Base-by-base conservation (phyloP, 257 asterid species). In the Leonotis leonurus region DNA sequence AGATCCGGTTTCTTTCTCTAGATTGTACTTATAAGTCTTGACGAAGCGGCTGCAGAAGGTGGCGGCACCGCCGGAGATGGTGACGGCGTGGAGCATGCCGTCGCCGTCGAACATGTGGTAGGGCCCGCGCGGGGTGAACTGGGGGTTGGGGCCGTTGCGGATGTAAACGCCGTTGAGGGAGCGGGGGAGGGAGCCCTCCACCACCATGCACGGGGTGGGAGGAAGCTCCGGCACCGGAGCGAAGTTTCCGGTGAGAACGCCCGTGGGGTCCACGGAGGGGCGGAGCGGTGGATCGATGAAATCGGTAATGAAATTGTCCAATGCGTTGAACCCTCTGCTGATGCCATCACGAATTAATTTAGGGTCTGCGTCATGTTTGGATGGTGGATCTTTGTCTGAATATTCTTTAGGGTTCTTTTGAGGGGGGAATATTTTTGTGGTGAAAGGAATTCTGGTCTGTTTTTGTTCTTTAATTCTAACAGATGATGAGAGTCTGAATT, bases 71-170 rank as follows among this genome's bases (percentile, higher is more conserved):
- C 37, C 11, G 4, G 80, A 71, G 45, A 86, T 83, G 43, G 22
- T 83, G 55, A 83, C 24, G 3, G 76, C 56, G 46, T 84, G 95
- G 26, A 86, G 87, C 95, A 86, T 86, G 17, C 95, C 89, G 33
- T 86, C 95, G 0, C 95, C 95, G 10, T 86, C 89, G 1, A 75
- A 80, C 2, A 78, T 58, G 65, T 86, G 92, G 82, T 81, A 81
- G 0, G 89, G 89, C 0, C 87, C 87, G 2, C 53, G 71, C 5
- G 89, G 91, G 56, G 66, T 49, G 71, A 77, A 74, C 39, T 83
- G 89, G 17, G 95, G 91, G 52, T 86, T 86, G 1, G 87, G 89
- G 44, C 91, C 95, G 27, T 83, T 83, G 6, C 89, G 84, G 17
- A 86, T 77, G 66, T 83, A 86, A 0, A 83, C 84, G 0, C 95